Conservation (phyloP, 768 basidiomycete species). For the Melanogaster broomeanus region DNA sequence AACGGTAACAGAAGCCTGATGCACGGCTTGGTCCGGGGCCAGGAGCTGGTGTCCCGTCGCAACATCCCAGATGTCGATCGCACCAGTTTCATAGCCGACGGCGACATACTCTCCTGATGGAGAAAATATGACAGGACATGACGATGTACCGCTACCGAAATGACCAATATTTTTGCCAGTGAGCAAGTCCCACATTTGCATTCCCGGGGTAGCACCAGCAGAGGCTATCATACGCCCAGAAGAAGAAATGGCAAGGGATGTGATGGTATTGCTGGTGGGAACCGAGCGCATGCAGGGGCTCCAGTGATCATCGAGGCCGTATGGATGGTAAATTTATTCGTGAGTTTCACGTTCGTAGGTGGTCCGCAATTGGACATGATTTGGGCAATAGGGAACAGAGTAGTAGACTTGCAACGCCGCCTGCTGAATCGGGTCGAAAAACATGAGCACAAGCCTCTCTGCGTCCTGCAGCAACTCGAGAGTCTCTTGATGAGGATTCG, state of each 20-base stretch:
- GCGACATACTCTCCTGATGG: conserved; percentile 14
- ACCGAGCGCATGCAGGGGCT: conserved; percentile 13
- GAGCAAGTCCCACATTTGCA: conserved; percentile 22
- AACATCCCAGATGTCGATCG: conserved; percentile 18
- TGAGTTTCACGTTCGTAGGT: conserved; percentile 8
- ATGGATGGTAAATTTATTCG: conserved; percentile 9
- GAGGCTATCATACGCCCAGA: conserved; percentile 19
- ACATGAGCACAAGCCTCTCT: conserved; percentile 19
- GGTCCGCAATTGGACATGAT: conserved; percentile 6
- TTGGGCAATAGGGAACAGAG: conserved; percentile 11
- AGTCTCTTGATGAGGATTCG: conserved; percentile 6
- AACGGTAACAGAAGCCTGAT: conserved; percentile 3
- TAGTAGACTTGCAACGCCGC: conserved; percentile 18
- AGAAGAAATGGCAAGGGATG: conserved; percentile 17
- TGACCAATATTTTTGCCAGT: conserved; percentile 16
- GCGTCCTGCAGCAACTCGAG: conserved; percentile 14
- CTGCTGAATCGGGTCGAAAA: conserved; percentile 19
- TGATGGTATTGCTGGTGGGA: conserved; percentile 2
- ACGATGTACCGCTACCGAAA: conserved; percentile 6
- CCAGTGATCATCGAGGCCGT: conserved; percentile 14
- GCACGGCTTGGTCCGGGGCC: background rate
- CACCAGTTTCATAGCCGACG: conserved; percentile 11
- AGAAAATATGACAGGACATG: conserved; percentile 19
- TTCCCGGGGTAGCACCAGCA: conserved; percentile 37
- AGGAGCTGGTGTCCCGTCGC: conserved; percentile 14